Base-by-base conservation (phyloP, 1,284 basidiomycete species). In the Sporisorium sorghi region DNA sequence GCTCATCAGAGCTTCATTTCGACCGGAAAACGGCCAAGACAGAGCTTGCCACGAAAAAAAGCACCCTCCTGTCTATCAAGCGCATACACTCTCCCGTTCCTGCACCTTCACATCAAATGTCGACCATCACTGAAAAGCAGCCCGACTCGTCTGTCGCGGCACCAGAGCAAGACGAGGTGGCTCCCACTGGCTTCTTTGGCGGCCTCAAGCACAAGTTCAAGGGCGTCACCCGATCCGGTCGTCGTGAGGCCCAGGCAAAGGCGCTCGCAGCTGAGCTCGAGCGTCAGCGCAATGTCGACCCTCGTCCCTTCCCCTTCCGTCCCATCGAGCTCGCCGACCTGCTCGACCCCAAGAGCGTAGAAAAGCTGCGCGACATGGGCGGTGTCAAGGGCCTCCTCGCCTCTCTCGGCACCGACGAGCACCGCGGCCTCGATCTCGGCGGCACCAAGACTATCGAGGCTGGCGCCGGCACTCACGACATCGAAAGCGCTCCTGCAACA, bases 281-380 rank as follows among this genome's bases (percentile, higher is more conserved):
- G 39, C 65, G 70, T 30, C 73, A 72, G 58, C 69, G 66, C 48
- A 71, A 73, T 35, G 58, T 72, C 26, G 81, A 84, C 52, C 82
- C 82, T 12, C 59, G 65, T 23, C 82, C 82, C 17, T 84, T 84
- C 62, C 69, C 53, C 6, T 69, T 73, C 35, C 57, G 90, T 89
- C 93, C 95, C 0, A 89, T 89, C 67, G 87, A 88, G 58, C 90
- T 99, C 6, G 94, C 94, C 21, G 89, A 90, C 68, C 89, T 98
- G 50, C 90, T 98, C 50, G 95, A 98, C 84, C 94, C 94, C 19
- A 95, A 95, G 86, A 86, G 84, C 51, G 79, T 95, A 9, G 88
- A 90, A 2, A 85, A 88, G 35, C 88, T 99, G 19, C 87, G 88
- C 39, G 86, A 86, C 15, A 87, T 97, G 54, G 95, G 94, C 26